Evolutionary conservation across 495 filamentous ascomycete species (phyloP), one percentile per base, ranked within the genome.

Genomic region (Xylaria longipes): DNA sequence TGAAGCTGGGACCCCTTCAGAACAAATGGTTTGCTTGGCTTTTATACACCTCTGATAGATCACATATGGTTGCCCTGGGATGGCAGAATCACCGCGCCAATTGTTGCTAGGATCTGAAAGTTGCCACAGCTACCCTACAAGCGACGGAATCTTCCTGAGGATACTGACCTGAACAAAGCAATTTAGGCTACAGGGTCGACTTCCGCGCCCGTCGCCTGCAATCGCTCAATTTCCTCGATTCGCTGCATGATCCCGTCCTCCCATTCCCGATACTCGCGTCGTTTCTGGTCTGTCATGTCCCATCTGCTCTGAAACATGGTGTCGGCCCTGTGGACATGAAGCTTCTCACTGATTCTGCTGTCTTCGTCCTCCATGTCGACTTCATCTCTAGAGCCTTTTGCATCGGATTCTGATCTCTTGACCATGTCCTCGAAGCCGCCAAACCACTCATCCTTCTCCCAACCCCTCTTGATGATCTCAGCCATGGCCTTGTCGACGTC

Each of bases 261-360:
- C 96, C 96, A 98, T 25, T 82, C 81, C 29, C 82, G 77, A 80
- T 91, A 97, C 39, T 92, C 90, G 69, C 86, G 86, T 72, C 86
- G 83, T 67, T 90, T 90, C 62, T 88, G 84, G 29, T 92, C 90
- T 68, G 91, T 91, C 75, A 97, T 78, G 80, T 97, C 93, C 68
- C 94, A 90, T 54, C 88, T 85, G 70, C 92, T 91, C 80, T 97
- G 93, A 82, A 97, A 91, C 93, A 96, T 96, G 3, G 91, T 94
- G 17, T 92, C 92, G 31, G 68, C 88, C 87, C 71, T 85, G 76
- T 73, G 80, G 31, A 80, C 74, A 73, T 80, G 80, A 57, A 81
- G 73, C 68, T 50, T 77, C 65, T 68, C 73, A 41, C 68, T 81
- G 73, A 74, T 72, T 27, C 45, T 71, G 71, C 29, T 74, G 72